Conservation (phyloP, 1,284 basidiomycete genomes). For the Sporisorium reilianum region DNA sequence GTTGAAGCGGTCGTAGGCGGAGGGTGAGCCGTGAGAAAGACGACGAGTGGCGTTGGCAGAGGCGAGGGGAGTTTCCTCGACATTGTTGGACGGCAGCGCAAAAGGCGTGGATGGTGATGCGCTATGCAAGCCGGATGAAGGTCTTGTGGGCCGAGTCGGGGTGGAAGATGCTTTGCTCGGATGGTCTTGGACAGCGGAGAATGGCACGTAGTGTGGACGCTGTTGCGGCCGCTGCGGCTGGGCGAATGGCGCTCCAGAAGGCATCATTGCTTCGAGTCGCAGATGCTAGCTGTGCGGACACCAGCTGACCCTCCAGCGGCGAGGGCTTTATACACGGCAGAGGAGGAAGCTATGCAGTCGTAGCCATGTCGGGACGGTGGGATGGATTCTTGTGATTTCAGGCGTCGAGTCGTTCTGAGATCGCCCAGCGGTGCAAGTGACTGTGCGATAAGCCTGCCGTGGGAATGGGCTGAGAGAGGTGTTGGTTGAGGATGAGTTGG, state of each 20-base stretch:
- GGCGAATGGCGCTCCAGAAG: constrained; percentile 4
- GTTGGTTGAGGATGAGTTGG: too few relatives aligned
- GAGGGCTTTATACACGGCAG: background rate
- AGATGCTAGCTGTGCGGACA: constrained; percentile 1
- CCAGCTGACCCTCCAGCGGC: too few relatives aligned
- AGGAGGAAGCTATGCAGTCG: background rate
- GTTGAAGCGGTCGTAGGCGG: constrained; percentile 51
- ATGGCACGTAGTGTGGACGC: constrained; percentile 30
- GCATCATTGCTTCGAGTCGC: constrained; percentile 11
- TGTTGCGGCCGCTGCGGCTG: constrained; percentile 9
- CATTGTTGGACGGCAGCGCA: background rate
- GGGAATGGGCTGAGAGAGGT: background rate
- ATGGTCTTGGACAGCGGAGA: constrained; percentile 7
- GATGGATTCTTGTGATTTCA: background rate
- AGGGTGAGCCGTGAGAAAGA: constrained; percentile 21
- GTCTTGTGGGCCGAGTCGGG: constrained; percentile 1
- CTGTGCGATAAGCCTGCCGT: too few relatives aligned
- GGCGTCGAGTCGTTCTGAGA: background rate
- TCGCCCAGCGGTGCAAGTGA: too few relatives aligned
- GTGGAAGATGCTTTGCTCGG: constrained; percentile 4
- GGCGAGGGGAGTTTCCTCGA: background rate
- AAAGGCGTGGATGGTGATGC: background rate
- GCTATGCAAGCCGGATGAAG: background rate
- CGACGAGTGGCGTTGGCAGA: constrained; percentile 8
- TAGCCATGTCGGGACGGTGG: constrained; percentile 4